A percentile compares a stretch with the other conserved stretches of the same genome.
These are phyloP conservation scores for Clausena lansium DNA, from an alignment of 345 rosid species.

Conservation along the genomic window DNA sequence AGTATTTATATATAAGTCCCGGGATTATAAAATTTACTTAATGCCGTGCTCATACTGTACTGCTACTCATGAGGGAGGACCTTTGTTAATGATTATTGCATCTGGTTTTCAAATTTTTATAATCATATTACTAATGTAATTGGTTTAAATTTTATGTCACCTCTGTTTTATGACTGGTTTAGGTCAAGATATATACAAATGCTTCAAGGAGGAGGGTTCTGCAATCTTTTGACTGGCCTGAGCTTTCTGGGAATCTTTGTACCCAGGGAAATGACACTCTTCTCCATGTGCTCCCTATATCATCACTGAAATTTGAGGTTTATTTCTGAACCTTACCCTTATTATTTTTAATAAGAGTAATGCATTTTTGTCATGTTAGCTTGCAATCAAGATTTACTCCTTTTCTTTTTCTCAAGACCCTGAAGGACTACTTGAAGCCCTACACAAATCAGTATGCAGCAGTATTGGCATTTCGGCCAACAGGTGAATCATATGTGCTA, in stretches of 20 bases:
- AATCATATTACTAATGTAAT: not conserved
- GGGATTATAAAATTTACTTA: not conserved
- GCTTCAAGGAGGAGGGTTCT: slow-evolving; percentile 61
- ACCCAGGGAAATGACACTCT: slow-evolving; percentile 56
- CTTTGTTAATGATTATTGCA: not conserved
- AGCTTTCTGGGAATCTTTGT: slow-evolving; percentile 54
- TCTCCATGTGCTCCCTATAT: slow-evolving; percentile 77
- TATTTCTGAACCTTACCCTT: slow-evolving; percentile 13
- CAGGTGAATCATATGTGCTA: slow-evolving; percentile 40
- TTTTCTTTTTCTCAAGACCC: slow-evolving; percentile 34
- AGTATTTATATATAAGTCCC: not conserved
- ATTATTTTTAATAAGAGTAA: not conserved
- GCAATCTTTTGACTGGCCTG: slow-evolving; percentile 68
- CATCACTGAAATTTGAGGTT: slow-evolving; percentile 62
- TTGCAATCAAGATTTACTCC: not conserved
- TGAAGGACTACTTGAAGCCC: slow-evolving; percentile 48
- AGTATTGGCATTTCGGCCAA: slow-evolving; percentile 75
- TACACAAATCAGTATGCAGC: slow-evolving; percentile 43
- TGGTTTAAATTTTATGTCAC: not conserved
- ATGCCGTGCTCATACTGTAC: not conserved
- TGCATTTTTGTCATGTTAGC: not conserved
- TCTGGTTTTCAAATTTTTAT: not conserved
- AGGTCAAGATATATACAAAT: slow-evolving; percentile 69
- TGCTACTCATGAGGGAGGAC: not conserved
- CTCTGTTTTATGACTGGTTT: slow-evolving; percentile 4